A percentile compares a stretch with the other conserved stretches of the same genome.
Conservation (phyloP, 2,329 filamentous ascomycete genomes). For the Alternaria longipes region DNA sequence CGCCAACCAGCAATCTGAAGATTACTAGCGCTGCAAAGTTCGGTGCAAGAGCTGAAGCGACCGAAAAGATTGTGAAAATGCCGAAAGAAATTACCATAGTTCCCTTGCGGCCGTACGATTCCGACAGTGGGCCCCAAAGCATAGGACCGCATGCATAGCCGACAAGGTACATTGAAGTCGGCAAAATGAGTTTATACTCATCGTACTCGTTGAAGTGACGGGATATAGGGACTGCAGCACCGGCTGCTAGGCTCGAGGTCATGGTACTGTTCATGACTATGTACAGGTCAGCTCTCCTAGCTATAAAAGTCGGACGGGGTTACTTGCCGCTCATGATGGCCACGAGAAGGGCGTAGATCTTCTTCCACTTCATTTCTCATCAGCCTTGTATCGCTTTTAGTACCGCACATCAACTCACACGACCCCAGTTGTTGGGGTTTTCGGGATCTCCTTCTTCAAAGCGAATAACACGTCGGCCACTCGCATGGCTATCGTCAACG, state of each 20-base stretch:
- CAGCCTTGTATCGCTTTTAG: neutral
- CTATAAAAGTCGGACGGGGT: neutral
- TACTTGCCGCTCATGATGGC: constrained; percentile 64
- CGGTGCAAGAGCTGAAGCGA: constrained; percentile 56
- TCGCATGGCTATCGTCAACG: constrained; percentile 4
- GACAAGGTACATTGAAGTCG: constrained; percentile 61
- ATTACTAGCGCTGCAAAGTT: constrained; percentile 56
- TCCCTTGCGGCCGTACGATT: constrained; percentile 57
- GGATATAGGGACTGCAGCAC: constrained; percentile 67
- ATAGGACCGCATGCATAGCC: constrained; percentile 59
- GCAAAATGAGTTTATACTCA: constrained; percentile 56
- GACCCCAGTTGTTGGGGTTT: constrained; percentile 56
- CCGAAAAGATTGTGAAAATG: constrained; percentile 56
- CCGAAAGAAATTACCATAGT: constrained; percentile 62
- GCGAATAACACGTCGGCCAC: constrained; percentile 43
- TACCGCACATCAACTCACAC: constrained; percentile 25
- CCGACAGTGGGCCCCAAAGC: constrained; percentile 56
- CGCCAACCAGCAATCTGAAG: constrained; percentile 56
- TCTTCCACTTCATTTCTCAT: constrained; percentile 58
- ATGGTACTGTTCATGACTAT: constrained; percentile 70
- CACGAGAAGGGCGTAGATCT: constrained; percentile 63
- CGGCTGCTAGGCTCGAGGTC: constrained; percentile 69
- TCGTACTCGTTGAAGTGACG: constrained; percentile 65
- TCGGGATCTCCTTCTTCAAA: constrained; percentile 53
- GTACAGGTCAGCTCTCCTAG: constrained; percentile 1